Percentiles rank a stretch among this genome's conserved stretches.
Evolutionary conservation across 257 asterid species (phyloP).

Genomic region (Nicotiana sylvestris): DNA sequence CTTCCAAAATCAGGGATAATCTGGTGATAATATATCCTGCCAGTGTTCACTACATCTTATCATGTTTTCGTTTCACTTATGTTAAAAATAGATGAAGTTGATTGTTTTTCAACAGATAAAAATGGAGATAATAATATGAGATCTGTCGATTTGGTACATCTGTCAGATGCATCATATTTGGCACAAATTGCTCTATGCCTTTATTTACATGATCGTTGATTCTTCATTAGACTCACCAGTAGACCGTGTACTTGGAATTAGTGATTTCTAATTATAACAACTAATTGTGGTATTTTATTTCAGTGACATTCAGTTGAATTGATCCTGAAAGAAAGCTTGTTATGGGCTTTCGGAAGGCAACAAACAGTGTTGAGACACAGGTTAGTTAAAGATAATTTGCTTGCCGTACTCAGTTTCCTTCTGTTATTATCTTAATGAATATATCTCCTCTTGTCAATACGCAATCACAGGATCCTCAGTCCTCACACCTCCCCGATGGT

Average conservation of each 20-base stretch:
- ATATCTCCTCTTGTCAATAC: not conserved
- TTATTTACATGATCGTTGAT: not conserved
- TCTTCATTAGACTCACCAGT: not conserved
- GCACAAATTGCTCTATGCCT: not conserved
- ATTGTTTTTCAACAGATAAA: not conserved
- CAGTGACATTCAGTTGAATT: constrained; percentile 78
- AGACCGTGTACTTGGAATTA: not conserved
- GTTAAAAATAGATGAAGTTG: not conserved
- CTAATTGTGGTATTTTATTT: constrained; percentile 4
- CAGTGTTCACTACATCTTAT: not conserved
- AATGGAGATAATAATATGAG: not conserved
- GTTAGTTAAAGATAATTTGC: constrained; percentile 22
- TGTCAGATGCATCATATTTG: not conserved
- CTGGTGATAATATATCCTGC: not conserved
- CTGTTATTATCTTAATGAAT: not conserved
- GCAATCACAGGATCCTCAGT: constrained; percentile 46
- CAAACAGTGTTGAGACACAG: constrained; percentile 50
- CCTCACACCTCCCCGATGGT: constrained; percentile 27
- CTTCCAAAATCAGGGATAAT: not conserved
- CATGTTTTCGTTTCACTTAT: not conserved
- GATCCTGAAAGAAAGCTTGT: constrained; percentile 87
- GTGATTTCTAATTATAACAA: not conserved
- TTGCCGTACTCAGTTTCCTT: not conserved
- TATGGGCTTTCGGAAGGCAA: constrained; percentile 83
- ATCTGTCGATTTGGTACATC: not conserved